Evolutionary conservation across 2,329 filamentous ascomycete genomes (phyloP).

Genomic region (Endoconidiophora laricicola): DNA sequence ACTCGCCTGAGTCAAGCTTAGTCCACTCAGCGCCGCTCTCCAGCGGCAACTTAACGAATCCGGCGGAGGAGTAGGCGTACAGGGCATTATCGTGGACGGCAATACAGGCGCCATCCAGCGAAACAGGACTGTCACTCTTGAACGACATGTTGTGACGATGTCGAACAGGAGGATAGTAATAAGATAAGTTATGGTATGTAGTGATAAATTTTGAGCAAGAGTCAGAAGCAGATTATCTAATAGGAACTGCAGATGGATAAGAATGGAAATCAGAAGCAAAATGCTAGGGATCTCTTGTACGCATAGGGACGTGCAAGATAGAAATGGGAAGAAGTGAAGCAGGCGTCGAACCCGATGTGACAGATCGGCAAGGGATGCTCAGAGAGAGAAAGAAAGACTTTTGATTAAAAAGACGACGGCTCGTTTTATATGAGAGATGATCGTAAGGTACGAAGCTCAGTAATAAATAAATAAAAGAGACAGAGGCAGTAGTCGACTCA

Average conservation of each 20-base stretch:
- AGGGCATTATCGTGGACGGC: constrained; percentile 66
- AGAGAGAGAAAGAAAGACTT: neutral
- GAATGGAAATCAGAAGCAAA: neutral
- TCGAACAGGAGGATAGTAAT: constrained; percentile 10
- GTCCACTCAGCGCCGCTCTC: constrained; percentile 56
- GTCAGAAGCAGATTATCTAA: neutral
- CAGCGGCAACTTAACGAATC: constrained; percentile 59
- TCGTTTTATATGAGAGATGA: neutral
- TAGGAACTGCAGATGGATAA: neutral
- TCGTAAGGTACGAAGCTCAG: neutral
- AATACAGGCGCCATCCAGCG: constrained; percentile 65
- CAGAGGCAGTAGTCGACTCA: neutral
- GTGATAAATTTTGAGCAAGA: neutral
- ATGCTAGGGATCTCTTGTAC: constrained; percentile 5
- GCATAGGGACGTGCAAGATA: constrained; percentile 1
- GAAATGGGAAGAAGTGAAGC: neutral
- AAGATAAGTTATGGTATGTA: neutral
- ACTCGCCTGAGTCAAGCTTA: constrained; percentile 43
- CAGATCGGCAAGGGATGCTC: neutral
- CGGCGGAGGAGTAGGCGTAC: constrained; percentile 62
- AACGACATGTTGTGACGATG: constrained; percentile 13
- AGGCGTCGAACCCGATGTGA: neutral
- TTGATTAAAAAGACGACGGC: neutral
- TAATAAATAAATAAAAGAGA: neutral
- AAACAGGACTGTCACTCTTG: constrained; percentile 25